Evolutionary conservation across 257 asterid genomes (phyloP).

Genomic region (Prunella vulgaris): DNA sequence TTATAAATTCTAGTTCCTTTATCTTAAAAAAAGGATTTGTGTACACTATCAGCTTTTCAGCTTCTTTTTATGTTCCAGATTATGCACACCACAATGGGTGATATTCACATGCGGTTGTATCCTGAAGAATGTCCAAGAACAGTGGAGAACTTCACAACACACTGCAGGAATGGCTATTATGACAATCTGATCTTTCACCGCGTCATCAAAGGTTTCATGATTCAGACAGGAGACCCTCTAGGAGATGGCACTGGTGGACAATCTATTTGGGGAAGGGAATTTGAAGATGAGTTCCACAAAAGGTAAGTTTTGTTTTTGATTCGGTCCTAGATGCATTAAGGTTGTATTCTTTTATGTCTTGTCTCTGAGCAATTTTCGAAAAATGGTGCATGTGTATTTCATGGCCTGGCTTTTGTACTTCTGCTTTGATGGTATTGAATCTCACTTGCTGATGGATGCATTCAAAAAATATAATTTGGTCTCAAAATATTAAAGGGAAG

Average conservation of each 20-base stretch:
- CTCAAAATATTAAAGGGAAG: background rate
- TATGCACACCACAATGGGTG: slow-evolving; percentile 96
- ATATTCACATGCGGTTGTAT: slow-evolving; percentile 83
- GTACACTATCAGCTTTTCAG: background rate
- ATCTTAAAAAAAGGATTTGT: background rate
- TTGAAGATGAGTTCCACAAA: slow-evolving; percentile 97
- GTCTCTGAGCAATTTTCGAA: background rate
- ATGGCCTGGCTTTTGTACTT: slow-evolving; percentile 15
- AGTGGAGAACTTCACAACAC: slow-evolving; percentile 96
- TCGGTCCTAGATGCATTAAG: background rate
- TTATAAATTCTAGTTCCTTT: background rate
- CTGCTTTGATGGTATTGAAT: background rate
- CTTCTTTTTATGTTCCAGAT: slow-evolving; percentile 44
- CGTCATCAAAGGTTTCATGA: slow-evolving; percentile 94
- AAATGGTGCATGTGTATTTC: background rate
- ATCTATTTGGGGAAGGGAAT: slow-evolving; percentile 99
- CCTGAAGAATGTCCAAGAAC: slow-evolving; percentile 99
- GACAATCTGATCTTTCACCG: slow-evolving; percentile 96
- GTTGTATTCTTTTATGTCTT: background rate
- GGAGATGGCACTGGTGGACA: slow-evolving; percentile 99
- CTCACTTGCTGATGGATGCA: background rate
- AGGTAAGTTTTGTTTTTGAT: slow-evolving; percentile 43
- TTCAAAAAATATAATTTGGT: background rate
- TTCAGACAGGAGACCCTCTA: slow-evolving; percentile 97
- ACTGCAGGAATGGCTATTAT: slow-evolving; percentile 91